phyloP scores from a whole-genome alignment of 2,329 filamentous ascomycete genomes.

The Balansia obtecta region DNA sequence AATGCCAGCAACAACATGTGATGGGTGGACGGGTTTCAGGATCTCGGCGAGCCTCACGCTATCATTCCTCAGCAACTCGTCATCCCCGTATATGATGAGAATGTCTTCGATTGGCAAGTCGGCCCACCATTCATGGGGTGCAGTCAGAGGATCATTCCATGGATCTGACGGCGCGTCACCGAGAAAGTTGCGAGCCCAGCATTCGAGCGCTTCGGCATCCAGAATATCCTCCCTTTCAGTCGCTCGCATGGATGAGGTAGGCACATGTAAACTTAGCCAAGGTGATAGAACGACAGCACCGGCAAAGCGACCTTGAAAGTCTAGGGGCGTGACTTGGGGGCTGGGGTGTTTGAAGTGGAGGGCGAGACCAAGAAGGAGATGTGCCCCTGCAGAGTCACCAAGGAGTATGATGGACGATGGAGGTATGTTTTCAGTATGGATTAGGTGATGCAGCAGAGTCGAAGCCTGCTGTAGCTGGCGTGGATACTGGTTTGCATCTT shows the following conservation, averaged over 20 bases:
- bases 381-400: conserved; percentile 6
- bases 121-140: conserved; percentile 4
- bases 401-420: conserved; percentile 3
- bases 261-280: conserved; percentile 2
- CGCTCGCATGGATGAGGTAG: not conserved
- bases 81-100: conserved; percentile 2
- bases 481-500: conserved; percentile 3
- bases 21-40: not conserved
- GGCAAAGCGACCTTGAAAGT: not conserved
- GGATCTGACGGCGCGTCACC: not conserved
- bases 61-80: conserved; percentile 3
- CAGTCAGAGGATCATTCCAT: conserved; percentile 6
- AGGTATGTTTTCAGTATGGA: not conserved
- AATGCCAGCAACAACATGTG: not conserved
- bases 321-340: not conserved
- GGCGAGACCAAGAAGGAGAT: conserved; percentile 2
- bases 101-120: conserved; percentile 2
- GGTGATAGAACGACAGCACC: conserved; percentile 5
- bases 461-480: conserved; percentile 4
- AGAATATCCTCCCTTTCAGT: not conserved
- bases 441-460: conserved; percentile 1
- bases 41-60: not conserved
- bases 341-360: conserved; percentile 4
- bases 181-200: conserved; percentile 2
- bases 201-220: not conserved